phyloP scores from a whole-genome alignment of 768 basidiomycete species.

The Leccinum uliginosum region DNA sequence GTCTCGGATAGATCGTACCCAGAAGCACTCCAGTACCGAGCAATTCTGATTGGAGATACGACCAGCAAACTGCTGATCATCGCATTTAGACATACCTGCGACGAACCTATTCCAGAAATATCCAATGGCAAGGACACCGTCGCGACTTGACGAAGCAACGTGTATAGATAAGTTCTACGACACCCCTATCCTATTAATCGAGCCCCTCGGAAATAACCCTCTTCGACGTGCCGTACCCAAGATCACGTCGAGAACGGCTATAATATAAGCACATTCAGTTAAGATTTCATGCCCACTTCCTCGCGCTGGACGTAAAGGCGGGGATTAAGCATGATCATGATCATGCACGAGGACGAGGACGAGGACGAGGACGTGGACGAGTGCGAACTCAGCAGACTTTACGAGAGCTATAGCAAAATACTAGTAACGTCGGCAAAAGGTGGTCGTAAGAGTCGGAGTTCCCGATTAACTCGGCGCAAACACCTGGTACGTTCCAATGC shows the following conservation, averaged over 20 bases:
- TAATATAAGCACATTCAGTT: conserved; percentile 36
- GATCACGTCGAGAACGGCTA: no score
- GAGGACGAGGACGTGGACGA: neutral
- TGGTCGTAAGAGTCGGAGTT: neutral
- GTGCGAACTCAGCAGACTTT: neutral
- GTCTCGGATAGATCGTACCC: no score
- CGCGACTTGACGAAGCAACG: no score
- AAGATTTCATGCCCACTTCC: conserved; percentile 43
- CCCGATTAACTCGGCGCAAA: neutral
- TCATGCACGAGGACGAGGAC: neutral
- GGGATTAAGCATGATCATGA: neutral
- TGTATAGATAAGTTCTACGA: conserved; percentile 26
- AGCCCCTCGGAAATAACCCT: conserved; percentile 20
- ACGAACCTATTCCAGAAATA: neutral
- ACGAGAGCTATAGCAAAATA: neutral
- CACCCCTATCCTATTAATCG: conserved; percentile 32
- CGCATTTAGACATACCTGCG: neutral
- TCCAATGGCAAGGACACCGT: neutral
- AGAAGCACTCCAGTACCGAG: neutral
- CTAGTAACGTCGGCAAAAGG: neutral
- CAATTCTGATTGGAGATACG: neutral
- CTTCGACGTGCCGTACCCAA: conserved; percentile 1
- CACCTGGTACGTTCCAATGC: neutral
- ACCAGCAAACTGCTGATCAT: neutral
- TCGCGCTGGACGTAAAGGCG: neutral